Evolutionary conservation across 768 basidiomycete genomes (phyloP), one percentile per base, ranked within the genome.

Genomic region (Pleurotus citrinopileatus): DNA sequence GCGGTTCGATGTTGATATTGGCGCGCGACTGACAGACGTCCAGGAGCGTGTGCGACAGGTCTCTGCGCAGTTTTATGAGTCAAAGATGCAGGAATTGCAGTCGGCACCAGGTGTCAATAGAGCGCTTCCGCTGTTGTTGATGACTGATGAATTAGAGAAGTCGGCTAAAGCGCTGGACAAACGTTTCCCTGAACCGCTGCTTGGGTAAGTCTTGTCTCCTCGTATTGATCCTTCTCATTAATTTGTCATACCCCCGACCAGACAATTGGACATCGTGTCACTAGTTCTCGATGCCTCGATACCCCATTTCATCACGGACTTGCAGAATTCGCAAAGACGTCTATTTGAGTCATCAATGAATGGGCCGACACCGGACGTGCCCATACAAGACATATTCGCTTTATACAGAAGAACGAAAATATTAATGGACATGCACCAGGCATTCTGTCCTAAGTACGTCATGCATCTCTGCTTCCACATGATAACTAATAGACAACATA

Each of bases 81-180:
- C 70, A 52, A 87, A 82, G 70, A 78, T 83, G 60, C 74, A 79
- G 38, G 83, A 86, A 60, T 73, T 89, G 60, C 82, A 83, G 59
- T 70, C 80, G 2, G 72, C 83, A 4, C 88, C 89, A 3, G 91
- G 90, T 1, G 87, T 89, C 10, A 93, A 94, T 61, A 77, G 86
- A 37, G 91, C 93, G 0, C 70, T 92, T 29, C 92, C 93, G 1
- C 71, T 95, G 32, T 70, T 96, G 25, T 68, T 90, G 25, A 83
- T 96, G 81, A 91, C 91, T 3, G 87, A 89, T 43, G 95, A 96
- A 71, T 71, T 97, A 2, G 93, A 96, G 76, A 96, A 93, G 67
- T 72, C 77, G 32, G 83, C 89, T 15, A 94, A 95, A 68, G 71
- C 78, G 22, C 75, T 96, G 28, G 89, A 94, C 67, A 93, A 94